Percentiles rank a stretch among this genome's conserved stretches.
phyloP scores from a whole-genome alignment of 2,329 filamentous ascomycete genomes.

The Ophiostoma sp. region DNA sequence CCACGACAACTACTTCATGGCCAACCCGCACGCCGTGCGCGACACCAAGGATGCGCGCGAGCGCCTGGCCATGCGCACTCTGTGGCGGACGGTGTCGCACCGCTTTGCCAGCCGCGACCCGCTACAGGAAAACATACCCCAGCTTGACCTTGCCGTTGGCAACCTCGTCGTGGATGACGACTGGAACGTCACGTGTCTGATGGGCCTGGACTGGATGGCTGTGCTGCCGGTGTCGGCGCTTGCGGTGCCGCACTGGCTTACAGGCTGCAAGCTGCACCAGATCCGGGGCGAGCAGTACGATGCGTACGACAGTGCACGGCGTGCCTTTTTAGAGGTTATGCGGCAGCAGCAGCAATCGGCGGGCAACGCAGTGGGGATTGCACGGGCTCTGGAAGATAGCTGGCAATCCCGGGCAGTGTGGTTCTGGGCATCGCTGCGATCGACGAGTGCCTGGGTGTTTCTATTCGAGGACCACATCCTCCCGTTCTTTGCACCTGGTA shows the following conservation, averaged over 20 bases:
- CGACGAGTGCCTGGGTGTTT: not conserved
- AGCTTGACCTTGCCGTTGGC: conserved; percentile 30
- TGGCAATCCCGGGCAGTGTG: conserved; percentile 13
- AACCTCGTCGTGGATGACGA: conserved; percentile 34
- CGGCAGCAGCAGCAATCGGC: not conserved
- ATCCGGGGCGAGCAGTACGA: conserved; percentile 15
- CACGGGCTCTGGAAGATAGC: not conserved
- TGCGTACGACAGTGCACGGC: conserved; percentile 22
- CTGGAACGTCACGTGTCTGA: conserved; percentile 32
- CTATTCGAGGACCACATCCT: conserved; percentile 12
- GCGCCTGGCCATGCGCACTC: conserved; percentile 28
- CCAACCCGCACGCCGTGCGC: conserved; percentile 27
- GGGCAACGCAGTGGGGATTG: not conserved
- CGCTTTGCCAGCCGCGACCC: conserved; percentile 16
- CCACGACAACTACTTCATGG: conserved; percentile 30
- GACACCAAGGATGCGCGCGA: conserved; percentile 28
- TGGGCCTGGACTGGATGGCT: conserved; percentile 33
- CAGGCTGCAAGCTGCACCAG: conserved; percentile 24
- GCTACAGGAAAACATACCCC: conserved; percentile 29
- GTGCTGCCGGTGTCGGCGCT: conserved; percentile 31
- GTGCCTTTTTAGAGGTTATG: conserved; percentile 24
- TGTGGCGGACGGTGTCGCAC: conserved; percentile 28
- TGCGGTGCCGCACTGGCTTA: conserved; percentile 32
- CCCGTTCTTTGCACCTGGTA: conserved; percentile 2
- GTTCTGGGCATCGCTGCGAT: conserved; percentile 11